Percentiles rank a stretch among this genome's conserved stretches.
phyloP scores from a whole-genome alignment of 768 basidiomycete genomes.

The Tephrocybe sp. region DNA sequence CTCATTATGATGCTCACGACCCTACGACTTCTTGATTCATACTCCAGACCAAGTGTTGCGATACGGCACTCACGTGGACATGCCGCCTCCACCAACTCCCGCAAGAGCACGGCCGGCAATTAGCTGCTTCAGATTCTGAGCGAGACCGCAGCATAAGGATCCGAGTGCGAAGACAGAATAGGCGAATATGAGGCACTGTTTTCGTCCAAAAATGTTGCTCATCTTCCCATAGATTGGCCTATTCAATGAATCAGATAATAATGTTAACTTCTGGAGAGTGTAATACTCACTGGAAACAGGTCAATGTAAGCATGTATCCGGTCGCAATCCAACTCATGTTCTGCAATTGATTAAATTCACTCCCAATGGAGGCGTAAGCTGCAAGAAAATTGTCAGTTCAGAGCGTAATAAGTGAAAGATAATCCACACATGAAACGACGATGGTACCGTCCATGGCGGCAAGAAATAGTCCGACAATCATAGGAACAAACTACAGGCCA shows the following conservation, averaged over 20 bases:
- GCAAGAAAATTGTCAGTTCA: background rate
- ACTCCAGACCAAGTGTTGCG: too few species aligned
- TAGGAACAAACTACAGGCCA: slow-evolving; percentile 34
- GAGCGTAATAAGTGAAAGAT: background rate
- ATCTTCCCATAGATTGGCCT: slow-evolving; percentile 64
- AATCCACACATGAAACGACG: slow-evolving; percentile 41
- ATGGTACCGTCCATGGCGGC: slow-evolving; percentile 48
- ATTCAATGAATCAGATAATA: background rate
- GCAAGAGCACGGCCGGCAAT: slow-evolving; percentile 51
- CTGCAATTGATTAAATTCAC: slow-evolving; percentile 56
- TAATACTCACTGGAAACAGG: slow-evolving; percentile 52
- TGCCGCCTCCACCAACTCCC: slow-evolving; percentile 61
- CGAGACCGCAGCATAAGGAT: slow-evolving; percentile 50
- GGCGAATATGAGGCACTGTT: slow-evolving; percentile 52
- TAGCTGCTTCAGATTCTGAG: slow-evolving; percentile 51
- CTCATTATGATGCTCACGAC: slow-evolving; percentile 64
- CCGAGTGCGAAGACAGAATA: slow-evolving; percentile 53
- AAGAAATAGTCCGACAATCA: slow-evolving; percentile 46
- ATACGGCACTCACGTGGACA: slow-evolving; percentile 49
- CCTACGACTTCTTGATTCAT: slow-evolving; percentile 24
- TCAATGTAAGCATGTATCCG: slow-evolving; percentile 55
- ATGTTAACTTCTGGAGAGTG: background rate
- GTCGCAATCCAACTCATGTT: slow-evolving; percentile 67
- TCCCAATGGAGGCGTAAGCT: slow-evolving; percentile 53
- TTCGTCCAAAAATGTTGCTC: slow-evolving; percentile 63